These are phyloP conservation scores for Thermochaetoides dissita DNA, from an alignment of 2,329 filamentous ascomycete species.

Conservation along the genomic window DNA sequence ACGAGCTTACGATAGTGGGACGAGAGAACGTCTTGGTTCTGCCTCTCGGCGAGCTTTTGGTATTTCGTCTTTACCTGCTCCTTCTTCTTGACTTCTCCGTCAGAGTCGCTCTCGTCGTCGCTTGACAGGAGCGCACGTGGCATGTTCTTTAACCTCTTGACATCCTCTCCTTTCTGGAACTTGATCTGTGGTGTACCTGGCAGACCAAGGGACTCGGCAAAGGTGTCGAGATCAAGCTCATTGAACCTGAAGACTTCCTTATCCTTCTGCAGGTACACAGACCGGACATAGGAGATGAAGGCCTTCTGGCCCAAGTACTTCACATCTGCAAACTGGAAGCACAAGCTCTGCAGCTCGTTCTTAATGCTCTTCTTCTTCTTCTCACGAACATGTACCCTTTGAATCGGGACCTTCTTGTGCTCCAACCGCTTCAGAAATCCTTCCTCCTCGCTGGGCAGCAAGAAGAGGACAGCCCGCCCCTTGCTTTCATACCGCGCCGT, in stretches of 20 bases:
- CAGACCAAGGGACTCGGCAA: constrained; percentile 70
- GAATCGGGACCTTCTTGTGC: constrained; percentile 78
- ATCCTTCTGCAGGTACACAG: constrained; percentile 75
- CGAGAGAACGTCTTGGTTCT: constrained; percentile 91
- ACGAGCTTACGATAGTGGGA: constrained; percentile 85
- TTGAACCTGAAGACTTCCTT: constrained; percentile 83
- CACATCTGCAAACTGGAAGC: constrained; percentile 83
- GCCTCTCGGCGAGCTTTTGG: constrained; percentile 93
- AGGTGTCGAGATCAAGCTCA: constrained; percentile 72
- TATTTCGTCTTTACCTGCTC: constrained; percentile 79
- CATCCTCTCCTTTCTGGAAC: constrained; percentile 78
- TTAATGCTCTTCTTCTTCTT: constrained; percentile 82
- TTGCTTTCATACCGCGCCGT: constrained; percentile 87
- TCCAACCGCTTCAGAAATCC: constrained; percentile 81
- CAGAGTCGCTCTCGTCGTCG: constrained; percentile 35
- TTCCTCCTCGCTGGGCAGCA: constrained; percentile 81
- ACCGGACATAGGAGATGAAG: constrained; percentile 79
- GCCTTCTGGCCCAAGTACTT: constrained; percentile 96
- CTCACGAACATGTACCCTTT: constrained; percentile 71
- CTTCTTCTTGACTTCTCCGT: constrained; percentile 41
- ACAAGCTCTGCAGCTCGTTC: constrained; percentile 81
- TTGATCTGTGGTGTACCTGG: constrained; percentile 88
- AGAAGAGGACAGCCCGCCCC: constrained; percentile 76
- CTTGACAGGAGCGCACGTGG: constrained; percentile 53
- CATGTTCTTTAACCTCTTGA: constrained; percentile 77